Evolutionary conservation across 1,139 yeast species (phyloP).

Genomic region (Arxiozyma slooffiae): DNA sequence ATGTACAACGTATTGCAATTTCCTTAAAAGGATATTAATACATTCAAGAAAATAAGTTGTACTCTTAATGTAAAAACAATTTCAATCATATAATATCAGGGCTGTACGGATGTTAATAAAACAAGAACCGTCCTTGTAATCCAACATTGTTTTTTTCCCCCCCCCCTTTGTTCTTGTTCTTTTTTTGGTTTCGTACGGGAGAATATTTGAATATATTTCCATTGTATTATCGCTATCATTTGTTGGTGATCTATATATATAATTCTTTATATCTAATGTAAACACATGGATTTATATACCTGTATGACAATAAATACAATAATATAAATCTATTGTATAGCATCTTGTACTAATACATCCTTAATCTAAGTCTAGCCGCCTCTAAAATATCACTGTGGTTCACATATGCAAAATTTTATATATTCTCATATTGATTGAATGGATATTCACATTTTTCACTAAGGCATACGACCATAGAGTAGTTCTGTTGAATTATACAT

Average conservation of each 20-base stretch:
- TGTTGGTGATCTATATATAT: not conserved
- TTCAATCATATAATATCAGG: not conserved
- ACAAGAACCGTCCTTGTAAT: not conserved
- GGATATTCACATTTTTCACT: slow-evolving; percentile 31
- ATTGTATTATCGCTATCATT: not conserved
- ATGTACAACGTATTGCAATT: too few relatives aligned
- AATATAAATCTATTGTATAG: not conserved
- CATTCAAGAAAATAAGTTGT: not conserved
- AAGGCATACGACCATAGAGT: slow-evolving; percentile 31
- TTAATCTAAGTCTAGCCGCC: slow-evolving; percentile 15
- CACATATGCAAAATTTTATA: slow-evolving; percentile 21
- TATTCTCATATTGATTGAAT: slow-evolving; percentile 31
- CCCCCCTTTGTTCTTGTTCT: too few relatives aligned
- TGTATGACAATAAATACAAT: not conserved
- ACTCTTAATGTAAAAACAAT: not conserved
- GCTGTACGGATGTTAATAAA: not conserved
- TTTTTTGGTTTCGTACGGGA: not conserved
- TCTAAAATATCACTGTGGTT: slow-evolving; percentile 23
- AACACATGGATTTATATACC: too few relatives aligned
- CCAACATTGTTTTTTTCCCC: too few relatives aligned
- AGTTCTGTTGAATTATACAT: slow-evolving; percentile 31
- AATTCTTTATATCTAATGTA: too few relatives aligned
- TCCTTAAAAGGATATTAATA: not conserved
- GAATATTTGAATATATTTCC: not conserved
- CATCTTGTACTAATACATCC: slow-evolving; percentile 1